Evolutionary conservation across 805 yeast species (phyloP), one percentile per base, ranked within the genome.

Genomic region (Saturnispora quitensis): DNA sequence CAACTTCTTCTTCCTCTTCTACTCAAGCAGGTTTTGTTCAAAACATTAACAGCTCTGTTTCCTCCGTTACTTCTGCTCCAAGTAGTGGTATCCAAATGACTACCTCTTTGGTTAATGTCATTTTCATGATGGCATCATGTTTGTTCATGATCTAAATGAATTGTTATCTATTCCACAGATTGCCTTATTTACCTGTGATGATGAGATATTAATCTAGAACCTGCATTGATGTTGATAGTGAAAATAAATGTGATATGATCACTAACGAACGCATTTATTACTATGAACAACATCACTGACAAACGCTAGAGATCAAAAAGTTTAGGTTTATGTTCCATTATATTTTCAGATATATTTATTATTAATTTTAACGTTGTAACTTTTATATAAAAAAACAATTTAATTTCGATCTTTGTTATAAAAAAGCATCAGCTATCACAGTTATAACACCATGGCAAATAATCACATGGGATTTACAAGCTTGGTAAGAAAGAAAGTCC

Each of bases 1-100:
- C 47, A 22, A 17, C 47, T 13, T n/a, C 45, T 5, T 15, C 36
- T 31, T 25, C 44, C 7, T 25, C 28, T 22, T 25, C 45, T 25
- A 7, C 28, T 22, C 44, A 24, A 25, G 15, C 12, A 13, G 47
- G 47, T 12, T 49, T 49, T 49, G 43, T 49, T 18, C 51, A 49
- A 35, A 43, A 49, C 20, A 44, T 47, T 28, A 38, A 38, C 27
- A 25, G 25, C 1, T 10, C 44, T 12, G 51, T 43, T 35, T 43
- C 47, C 6, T 43, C 51, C 13, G 28, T 40, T 38, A 17, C 31
- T 4, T 22, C 27, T 17, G 20, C 38, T 6, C 18, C 25, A 20
- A 49, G 31, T 35, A 17, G 22, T 18, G 47, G 25, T 43, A 34
- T 9, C 2, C 28, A 24, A 33, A 31, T 46, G n/a, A 22, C 13